Evolutionary conservation across 2,329 filamentous ascomycete species (phyloP).

Genomic region (Pyrenochaeta sp.): DNA sequence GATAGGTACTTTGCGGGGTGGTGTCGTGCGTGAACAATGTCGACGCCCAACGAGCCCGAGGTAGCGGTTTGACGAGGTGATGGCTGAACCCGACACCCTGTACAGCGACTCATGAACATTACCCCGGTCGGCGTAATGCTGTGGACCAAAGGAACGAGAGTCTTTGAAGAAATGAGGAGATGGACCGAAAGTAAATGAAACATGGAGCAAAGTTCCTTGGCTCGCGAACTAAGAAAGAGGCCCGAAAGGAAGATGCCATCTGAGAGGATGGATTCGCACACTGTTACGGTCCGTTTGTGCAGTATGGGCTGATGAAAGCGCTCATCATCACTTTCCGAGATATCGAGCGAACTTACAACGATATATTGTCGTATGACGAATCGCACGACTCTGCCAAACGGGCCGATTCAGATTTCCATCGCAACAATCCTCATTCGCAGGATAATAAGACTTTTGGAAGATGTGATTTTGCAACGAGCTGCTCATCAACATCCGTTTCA

Average conservation of each 20-base stretch:
- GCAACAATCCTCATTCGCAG: not conserved
- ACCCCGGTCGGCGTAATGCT: not conserved
- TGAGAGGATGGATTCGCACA: not conserved
- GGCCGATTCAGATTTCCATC: not conserved
- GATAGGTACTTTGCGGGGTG: not conserved
- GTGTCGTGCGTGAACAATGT: not conserved
- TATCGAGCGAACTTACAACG: not conserved
- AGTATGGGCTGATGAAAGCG: not conserved
- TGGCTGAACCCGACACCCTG: not conserved
- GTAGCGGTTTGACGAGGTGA: constrained; percentile 3
- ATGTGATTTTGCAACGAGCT: not conserved
- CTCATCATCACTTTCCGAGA: not conserved
- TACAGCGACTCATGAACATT: not conserved
- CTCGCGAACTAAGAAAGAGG: not conserved
- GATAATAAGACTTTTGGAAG: not conserved
- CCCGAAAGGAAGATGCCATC: not conserved
- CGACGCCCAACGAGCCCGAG: not conserved
- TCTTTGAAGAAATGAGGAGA: not conserved
- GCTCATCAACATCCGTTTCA: not conserved
- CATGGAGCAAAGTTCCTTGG: not conserved
- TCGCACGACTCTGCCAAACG: not conserved
- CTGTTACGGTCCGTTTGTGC: not conserved
- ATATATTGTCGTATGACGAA: not conserved
- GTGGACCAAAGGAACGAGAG: not conserved
- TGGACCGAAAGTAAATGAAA: not conserved